Conservation (phyloP, 805 yeast genomes). For the Hanseniaspora osmophila region DNA sequence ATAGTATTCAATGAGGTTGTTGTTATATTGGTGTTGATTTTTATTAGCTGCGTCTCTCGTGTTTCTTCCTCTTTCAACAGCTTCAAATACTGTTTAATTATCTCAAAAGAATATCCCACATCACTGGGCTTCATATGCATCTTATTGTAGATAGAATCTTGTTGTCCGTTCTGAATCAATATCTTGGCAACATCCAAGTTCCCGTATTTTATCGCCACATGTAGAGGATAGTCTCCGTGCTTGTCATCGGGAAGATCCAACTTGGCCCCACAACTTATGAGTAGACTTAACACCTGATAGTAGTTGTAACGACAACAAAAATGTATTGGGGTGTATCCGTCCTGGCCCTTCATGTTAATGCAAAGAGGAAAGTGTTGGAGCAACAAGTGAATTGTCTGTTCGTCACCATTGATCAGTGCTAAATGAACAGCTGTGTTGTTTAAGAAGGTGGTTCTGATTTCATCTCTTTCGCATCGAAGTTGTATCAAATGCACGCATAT, state of each 20-base stretch:
- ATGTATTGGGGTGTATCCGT: slow-evolving; percentile 54
- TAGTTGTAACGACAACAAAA: slow-evolving; percentile 47
- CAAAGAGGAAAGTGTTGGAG: slow-evolving; percentile 49
- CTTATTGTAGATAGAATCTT: slow-evolving; percentile 34
- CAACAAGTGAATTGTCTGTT: slow-evolving; percentile 58
- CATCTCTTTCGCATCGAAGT: slow-evolving; percentile 39
- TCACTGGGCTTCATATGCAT: slow-evolving; percentile 58
- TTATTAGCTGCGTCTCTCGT: too few species aligned
- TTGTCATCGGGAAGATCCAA: slow-evolving; percentile 48
- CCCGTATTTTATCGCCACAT: slow-evolving; percentile 65
- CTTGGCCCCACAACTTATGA: slow-evolving; percentile 67
- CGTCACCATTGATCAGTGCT: slow-evolving; percentile 49
- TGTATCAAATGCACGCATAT: slow-evolving; percentile 46
- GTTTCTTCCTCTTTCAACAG: slow-evolving; percentile 11
- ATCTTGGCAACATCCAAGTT: slow-evolving; percentile 41
- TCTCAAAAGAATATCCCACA: slow-evolving; percentile 39
- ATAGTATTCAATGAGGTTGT: too few species aligned
- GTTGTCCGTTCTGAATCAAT: slow-evolving; percentile 31
- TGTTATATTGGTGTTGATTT: too few species aligned
- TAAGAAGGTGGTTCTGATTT: slow-evolving; percentile 37
- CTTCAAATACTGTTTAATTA: slow-evolving; percentile 28
- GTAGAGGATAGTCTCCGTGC: slow-evolving; percentile 72
- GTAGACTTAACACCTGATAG: slow-evolving; percentile 46
- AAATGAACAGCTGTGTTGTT: slow-evolving; percentile 57
- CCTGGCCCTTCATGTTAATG: slow-evolving; percentile 33